Conservation (phyloP, 192 early-diverging fungal species). For the Geranomyces variabilis region DNA sequence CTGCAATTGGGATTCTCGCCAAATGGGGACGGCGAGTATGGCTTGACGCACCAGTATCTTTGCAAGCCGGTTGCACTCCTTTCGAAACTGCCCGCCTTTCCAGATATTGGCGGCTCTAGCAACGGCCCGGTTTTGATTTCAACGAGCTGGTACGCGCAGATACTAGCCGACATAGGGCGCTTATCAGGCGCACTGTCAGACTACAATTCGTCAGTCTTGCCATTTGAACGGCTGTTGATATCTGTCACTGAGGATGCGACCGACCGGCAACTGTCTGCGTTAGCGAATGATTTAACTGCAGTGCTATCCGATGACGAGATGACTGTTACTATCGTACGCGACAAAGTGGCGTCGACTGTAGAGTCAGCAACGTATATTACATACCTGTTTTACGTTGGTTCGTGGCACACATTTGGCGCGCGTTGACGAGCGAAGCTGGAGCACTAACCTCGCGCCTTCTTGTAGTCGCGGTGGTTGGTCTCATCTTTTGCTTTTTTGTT, state of each 20-base stretch:
- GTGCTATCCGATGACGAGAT: slow-evolving; percentile 26
- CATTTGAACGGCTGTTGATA: slow-evolving; percentile 15
- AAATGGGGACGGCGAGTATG: background rate
- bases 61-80: slow-evolving; percentile 29
- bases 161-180: slow-evolving; percentile 9
- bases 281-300: slow-evolving; percentile 25
- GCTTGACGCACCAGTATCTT: background rate
- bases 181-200: background rate
- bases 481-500: slow-evolving; percentile 41
- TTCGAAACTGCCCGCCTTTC: slow-evolving; percentile 13
- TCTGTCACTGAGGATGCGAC: slow-evolving; percentile 1
- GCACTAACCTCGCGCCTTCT: background rate
- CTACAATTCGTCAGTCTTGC: slow-evolving; percentile 7
- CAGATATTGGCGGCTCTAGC: background rate
- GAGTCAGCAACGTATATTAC: slow-evolving; percentile 30
- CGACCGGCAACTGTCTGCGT: slow-evolving; percentile 13
- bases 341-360: slow-evolving; percentile 19
- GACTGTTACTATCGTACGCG: slow-evolving; percentile 13
- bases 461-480: slow-evolving; percentile 38
- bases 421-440: background rate
- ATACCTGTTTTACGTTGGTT: slow-evolving; percentile 36
- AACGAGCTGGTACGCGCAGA: background rate
- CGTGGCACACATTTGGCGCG: background rate
- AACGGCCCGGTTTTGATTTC: slow-evolving; percentile 14
- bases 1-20: slow-evolving; percentile 1